Conservation (phyloP, 192 early-diverging fungal species). For the Coemansia sp. region DNA sequence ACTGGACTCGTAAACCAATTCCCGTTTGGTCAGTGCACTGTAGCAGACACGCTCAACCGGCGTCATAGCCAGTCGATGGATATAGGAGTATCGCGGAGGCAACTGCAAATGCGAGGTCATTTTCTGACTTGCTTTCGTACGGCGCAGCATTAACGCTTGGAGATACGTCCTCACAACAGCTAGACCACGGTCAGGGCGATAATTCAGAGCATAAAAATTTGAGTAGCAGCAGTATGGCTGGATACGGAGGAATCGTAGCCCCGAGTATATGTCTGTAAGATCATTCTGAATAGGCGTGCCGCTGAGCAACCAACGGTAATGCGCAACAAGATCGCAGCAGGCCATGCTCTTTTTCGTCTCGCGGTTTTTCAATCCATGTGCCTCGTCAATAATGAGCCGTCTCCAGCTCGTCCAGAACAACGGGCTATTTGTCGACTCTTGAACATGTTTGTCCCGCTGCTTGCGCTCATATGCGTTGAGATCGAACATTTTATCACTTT, state of each 20-base stretch:
- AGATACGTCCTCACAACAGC: constrained; percentile 53
- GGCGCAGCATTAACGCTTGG: constrained; percentile 62
- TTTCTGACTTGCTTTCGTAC: constrained; percentile 69
- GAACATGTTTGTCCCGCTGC: constrained; percentile 7
- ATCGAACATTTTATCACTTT: background rate
- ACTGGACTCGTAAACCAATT: too few relatives aligned
- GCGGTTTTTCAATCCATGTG: constrained; percentile 66
- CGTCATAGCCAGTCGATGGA: constrained; percentile 32
- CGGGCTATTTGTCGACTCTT: constrained; percentile 18
- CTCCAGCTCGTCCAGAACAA: constrained; percentile 51
- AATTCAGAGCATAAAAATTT: constrained; percentile 57
- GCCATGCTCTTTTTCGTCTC: constrained; percentile 49
- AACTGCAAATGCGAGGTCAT: constrained; percentile 62
- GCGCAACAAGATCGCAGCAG: constrained; percentile 48
- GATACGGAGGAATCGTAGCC: constrained; percentile 68
- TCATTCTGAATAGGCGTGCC: constrained; percentile 69
- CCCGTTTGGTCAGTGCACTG: constrained; percentile 28
- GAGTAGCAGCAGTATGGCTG: constrained; percentile 56
- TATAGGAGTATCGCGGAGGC: constrained; percentile 45
- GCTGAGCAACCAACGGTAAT: constrained; percentile 68
- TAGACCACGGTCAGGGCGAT: constrained; percentile 39
- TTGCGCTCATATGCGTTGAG: background rate
- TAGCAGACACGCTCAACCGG: constrained; percentile 46
- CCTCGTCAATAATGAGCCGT: constrained; percentile 62
- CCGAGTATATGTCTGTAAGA: constrained; percentile 69